Base-by-base conservation (phyloP, 2,329 filamentous ascomycete species). In the Botrytis medusae region DNA sequence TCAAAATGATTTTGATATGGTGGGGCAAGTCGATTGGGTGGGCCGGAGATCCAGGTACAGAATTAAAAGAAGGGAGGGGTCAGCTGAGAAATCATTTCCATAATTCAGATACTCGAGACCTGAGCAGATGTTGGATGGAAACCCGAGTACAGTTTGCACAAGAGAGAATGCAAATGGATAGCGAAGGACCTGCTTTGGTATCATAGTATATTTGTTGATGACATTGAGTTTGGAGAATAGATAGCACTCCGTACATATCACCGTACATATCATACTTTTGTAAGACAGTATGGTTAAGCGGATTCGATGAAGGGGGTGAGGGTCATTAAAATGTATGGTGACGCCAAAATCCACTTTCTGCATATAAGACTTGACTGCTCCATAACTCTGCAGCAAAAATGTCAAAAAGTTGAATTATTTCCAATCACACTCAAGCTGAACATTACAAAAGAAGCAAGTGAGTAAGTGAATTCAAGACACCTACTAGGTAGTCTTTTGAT, bases 11-110 rank as follows among this genome's bases (percentile, higher is more conserved):
- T 68, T 57, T 54, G 32, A 68, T 57, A 48, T 34, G 46, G 46
- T 37, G 65, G 65, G 44, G 42, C 44, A n/a, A 2, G 29, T 65
- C 44, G 40, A 29, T 34, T 46, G 54, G 54, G 54, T 70, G 37
- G 51, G 32, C 51, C n/a, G 67, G 67, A 69, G 42, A 69, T 69
- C 29, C 44, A 65, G 63, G 63, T 65, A 65, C 63, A n/a, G n/a
- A 51, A 65, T 25, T 8, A 65, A 51, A 32, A n/a, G 29, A 51
- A 59, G 34, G 18, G 40, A 48, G 54, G 54, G 68, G 51, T 59
- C 18, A 57, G n/a, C 22, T 40, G 48, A 57, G 22, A 48, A n/a
- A 42, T 57, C 34, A 59, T 59, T 42, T 69, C 20, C 34, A 42
- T n/a, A 37, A n/a, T n/a, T 2, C 10, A n/a, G 48, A n/a, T n/a